These are phyloP conservation scores for Candida labiduridarum DNA, from an alignment of 1,139 yeast species.

Conservation along the genomic window DNA sequence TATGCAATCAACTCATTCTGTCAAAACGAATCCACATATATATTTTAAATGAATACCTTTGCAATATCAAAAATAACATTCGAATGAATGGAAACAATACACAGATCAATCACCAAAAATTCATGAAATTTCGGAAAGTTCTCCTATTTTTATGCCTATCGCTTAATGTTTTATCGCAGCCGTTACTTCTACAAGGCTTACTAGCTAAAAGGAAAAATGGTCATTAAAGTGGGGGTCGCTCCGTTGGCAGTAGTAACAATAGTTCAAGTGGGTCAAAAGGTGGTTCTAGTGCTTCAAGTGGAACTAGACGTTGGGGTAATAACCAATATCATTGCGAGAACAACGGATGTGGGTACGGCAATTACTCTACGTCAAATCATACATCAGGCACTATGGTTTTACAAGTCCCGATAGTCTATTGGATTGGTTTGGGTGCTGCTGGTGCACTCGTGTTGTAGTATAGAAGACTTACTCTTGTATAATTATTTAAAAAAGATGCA, in stretches of 20 bases:
- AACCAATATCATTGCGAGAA: slow-evolving; percentile 8
- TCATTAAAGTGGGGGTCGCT: not conserved
- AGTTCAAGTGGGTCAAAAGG: slow-evolving; percentile 14
- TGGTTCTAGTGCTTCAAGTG: slow-evolving; percentile 2
- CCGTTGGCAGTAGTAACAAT: too few species aligned
- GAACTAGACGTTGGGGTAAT: not conserved
- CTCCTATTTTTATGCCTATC: not conserved
- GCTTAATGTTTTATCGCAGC: not conserved
- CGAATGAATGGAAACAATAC: too few species aligned
- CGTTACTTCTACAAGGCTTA: not conserved
- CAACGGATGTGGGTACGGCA: slow-evolving; percentile 14
- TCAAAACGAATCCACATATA: too few species aligned
- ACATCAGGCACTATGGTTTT: slow-evolving; percentile 9
- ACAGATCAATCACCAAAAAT: not conserved
- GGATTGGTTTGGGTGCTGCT: not conserved
- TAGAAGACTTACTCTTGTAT: too few species aligned
- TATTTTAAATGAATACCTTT: too few species aligned
- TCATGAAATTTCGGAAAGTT: not conserved
- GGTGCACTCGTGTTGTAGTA: not conserved
- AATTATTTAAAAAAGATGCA: not conserved
- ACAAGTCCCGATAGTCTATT: not conserved
- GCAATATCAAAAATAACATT: too few species aligned
- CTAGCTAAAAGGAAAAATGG: not conserved
- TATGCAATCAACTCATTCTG: too few species aligned
- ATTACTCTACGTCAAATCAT: slow-evolving; percentile 6